These are phyloP conservation scores for Eurotiales sp. DNA, from an alignment of 2,329 filamentous ascomycete genomes.

Conservation along the genomic window DNA sequence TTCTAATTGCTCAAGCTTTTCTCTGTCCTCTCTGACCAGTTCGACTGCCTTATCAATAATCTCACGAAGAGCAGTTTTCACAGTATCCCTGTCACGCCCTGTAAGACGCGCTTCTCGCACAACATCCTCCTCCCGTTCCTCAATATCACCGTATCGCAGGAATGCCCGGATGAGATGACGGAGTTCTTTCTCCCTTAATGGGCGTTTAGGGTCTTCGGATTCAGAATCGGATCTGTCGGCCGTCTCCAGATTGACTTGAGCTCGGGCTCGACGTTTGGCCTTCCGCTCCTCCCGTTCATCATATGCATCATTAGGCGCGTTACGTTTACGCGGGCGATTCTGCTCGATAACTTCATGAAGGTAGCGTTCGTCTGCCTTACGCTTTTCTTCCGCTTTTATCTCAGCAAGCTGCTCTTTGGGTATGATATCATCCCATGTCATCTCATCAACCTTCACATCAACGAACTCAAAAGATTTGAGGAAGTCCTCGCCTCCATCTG, in stretches of 20 bases:
- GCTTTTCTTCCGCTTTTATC: constrained; percentile 85
- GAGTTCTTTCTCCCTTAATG: constrained; percentile 87
- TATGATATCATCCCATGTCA: constrained; percentile 98
- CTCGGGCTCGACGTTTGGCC: constrained; percentile 67
- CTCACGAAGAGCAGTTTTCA: constrained; percentile 71
- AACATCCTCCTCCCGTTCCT: constrained; percentile 83
- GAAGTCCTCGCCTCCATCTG: constrained; percentile 95
- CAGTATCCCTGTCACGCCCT: constrained; percentile 75
- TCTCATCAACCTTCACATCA: constrained; percentile 87
- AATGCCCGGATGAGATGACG: constrained; percentile 87
- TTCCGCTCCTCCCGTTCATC: constrained; percentile 60
- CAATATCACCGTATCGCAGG: constrained; percentile 84
- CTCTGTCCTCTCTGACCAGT: constrained; percentile 70
- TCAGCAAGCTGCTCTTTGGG: constrained; percentile 86
- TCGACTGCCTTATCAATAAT: constrained; percentile 68
- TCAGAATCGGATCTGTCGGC: constrained; percentile 67
- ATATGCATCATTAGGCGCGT: constrained; percentile 54
- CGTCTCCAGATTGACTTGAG: constrained; percentile 61
- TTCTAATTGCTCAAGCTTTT: constrained; percentile 61
- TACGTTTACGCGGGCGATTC: constrained; percentile 72
- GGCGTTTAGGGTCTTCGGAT: constrained; percentile 77
- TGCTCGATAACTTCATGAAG: constrained; percentile 78
- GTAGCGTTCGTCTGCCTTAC: constrained; percentile 76
- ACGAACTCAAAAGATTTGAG: constrained; percentile 87
- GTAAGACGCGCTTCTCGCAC: constrained; percentile 79